Base-by-base conservation (phyloP, 306 rosid genomes). In the Ochetophila trinervis region DNA sequence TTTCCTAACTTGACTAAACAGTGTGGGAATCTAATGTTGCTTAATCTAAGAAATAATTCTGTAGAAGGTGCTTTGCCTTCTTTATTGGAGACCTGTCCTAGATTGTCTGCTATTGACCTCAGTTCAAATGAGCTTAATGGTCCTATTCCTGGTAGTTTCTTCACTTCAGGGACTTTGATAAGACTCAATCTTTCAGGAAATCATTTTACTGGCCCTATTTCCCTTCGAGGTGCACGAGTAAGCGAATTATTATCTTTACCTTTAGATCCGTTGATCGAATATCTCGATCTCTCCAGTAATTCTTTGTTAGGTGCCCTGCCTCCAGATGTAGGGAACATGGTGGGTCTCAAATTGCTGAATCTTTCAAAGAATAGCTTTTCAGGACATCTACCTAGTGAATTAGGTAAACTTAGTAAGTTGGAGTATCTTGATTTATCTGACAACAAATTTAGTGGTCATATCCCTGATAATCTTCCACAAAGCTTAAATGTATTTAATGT, bases 181-280 rank as follows among this genome's bases (percentile, higher is more conserved):
- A 85, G 72, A 42, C 83, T 93, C 65, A 93, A 89, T 78, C 97
- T 93, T 72, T 93, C 98, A 7, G 83, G 88, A 75, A 93, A 93
- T 72, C 80, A 80, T 21, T 74, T 93, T 54, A 82, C 77, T 0
- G 97, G 98, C 24, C 70, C 84, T 56, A 83, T 93, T 84, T 80
- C 89, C 58, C 78, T 89, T 82, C 87, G 80, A 72, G 76, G 83
- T 6, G 81, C 89, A 55, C 86, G 68, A 67, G 88, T 86, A 34
- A 85, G 85, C 70, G 98, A 93, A 66, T 79, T 93, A 62, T 67
- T 89, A 75, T 78, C 82, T 70, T 77, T 83, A 76, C 80, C 88
- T 74, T 79, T 93, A 59, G 68, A 36, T 68, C 75, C 53, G 61
- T 84, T 64, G 19, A 68, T 89, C 67, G 87, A 85, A 68, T 82